Evolutionary conservation across 257 asterid species (phyloP).

Genomic region (Galeopsis tetrahit): DNA sequence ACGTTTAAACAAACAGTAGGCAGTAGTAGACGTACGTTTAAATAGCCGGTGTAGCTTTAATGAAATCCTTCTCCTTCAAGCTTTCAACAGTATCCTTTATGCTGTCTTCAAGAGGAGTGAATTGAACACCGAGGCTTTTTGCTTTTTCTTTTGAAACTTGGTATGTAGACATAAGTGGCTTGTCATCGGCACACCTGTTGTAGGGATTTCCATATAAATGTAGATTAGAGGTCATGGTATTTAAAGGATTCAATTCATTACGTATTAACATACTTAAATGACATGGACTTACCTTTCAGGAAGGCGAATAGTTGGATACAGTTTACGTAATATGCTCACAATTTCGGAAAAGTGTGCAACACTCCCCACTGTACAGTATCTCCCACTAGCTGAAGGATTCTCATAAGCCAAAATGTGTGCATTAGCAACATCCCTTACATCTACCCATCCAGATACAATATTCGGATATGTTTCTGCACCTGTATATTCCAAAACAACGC

Average conservation of each 20-base stretch:
- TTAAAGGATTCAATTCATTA: no score
- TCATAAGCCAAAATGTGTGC: conserved; percentile 78
- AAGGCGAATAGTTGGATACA: conserved; percentile 56
- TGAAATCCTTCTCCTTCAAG: conserved; percentile 63
- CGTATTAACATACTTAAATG: background rate
- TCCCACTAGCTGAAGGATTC: conserved; percentile 68
- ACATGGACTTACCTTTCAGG: conserved; percentile 65
- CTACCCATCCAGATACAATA: conserved; percentile 57
- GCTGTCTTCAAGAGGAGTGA: conserved; percentile 66
- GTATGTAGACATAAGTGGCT: conserved; percentile 59
- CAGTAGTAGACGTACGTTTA: conserved; percentile 17
- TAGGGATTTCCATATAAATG: background rate
- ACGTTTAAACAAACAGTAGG: no score
- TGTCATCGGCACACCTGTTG: conserved; percentile 71
- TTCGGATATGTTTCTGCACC: conserved; percentile 70
- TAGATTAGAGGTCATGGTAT: no score
- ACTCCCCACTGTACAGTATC: conserved; percentile 65
- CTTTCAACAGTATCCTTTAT: conserved; percentile 72
- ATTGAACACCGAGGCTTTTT: conserved; percentile 58
- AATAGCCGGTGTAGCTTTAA: conserved; percentile 27
- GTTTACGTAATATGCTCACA: conserved; percentile 49
- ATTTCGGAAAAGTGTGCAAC: conserved; percentile 58
- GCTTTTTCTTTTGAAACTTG: conserved; percentile 71
- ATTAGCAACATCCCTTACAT: conserved; percentile 75
- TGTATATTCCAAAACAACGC: conserved; percentile 32